Base-by-base conservation (phyloP, 306 rosid species). In the Pyrus pyrifolia region DNA sequence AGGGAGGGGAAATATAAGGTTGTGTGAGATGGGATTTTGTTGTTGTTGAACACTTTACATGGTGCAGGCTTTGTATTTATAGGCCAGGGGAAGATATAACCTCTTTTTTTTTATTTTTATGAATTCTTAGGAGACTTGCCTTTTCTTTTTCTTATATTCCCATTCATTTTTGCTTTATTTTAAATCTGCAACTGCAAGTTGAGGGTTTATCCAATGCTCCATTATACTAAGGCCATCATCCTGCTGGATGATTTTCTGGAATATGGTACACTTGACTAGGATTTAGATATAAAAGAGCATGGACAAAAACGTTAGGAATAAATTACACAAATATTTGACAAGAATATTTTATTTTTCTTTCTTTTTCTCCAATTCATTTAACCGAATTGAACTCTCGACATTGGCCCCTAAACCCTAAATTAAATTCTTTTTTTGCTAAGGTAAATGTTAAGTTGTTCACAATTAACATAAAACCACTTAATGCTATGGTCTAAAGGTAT, bases 131-230 rank as follows among this genome's bases (percentile, higher is more conserved):
- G 42, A 59, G 22, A 60, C 2, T 38, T 21, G 23, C 77, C 66
- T 80, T 69, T 72, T 62, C 62, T 71, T 67, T 84, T 40, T 6
- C 29, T 55, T 42, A 45, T 68, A 77, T 67, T 80, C 85, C 85
- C 76, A 58, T 85, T 71, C 72, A 21, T 57, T 72, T 15, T 44
- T 40, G 53, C 76, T 82, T 83, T 82, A 59, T 79, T 68, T 79
- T 3, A 75, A 75, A 62, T 75, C 25, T 80, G 57, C 71, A 68
- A 73, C 49, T 80, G 55, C 71, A 68, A 73, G 30, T 81, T 72
- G 68, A 69, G 65, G 29, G 22, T 61, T 74, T 69, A 33, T 59
- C 70, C 52, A 23, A 49, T 44, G 76, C 76, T 35, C 57, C 67
- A 59, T 57, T 22, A 57, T 4, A 22, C 33, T 13, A 57, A 72